Conservation (phyloP, 192 early-diverging fungal genomes). For the Umbelopsis sp. region DNA sequence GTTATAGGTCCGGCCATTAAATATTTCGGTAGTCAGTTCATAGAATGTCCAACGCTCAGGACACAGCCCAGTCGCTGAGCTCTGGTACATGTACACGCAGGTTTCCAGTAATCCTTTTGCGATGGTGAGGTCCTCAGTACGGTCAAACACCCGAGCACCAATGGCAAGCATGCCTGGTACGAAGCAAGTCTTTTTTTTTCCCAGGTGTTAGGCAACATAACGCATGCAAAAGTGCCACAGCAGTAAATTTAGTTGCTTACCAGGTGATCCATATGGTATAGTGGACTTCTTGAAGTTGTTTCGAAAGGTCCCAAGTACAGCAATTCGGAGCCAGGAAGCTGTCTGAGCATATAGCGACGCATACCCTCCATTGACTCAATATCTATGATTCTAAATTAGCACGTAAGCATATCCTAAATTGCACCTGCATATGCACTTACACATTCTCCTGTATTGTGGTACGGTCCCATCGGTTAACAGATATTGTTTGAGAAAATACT, state of each 20-base stretch:
- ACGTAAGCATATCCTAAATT: not conserved
- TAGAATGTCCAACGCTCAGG: constrained; percentile 44
- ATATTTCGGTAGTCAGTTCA: constrained; percentile 6
- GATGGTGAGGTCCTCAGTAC: constrained; percentile 47
- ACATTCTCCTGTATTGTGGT: constrained; percentile 41
- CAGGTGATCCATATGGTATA: constrained; percentile 36
- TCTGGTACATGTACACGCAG: constrained; percentile 50
- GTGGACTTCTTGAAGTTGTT: constrained; percentile 2
- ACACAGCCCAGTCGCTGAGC: constrained; percentile 48
- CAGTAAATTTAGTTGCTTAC: constrained; percentile 14
- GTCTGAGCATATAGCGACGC: constrained; percentile 33
- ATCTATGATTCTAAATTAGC: constrained; percentile 23
- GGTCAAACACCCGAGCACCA: constrained; percentile 50
- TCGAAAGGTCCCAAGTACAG: constrained; percentile 29
- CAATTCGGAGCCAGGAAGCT: constrained; percentile 23
- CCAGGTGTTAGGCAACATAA: not conserved
- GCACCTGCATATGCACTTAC: constrained; percentile 27
- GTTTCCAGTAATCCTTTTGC: constrained; percentile 49
- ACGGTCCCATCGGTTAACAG: constrained; percentile 43
- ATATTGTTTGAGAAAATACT: constrained; percentile 66
- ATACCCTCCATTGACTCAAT: constrained; percentile 36
- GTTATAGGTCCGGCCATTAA: constrained; percentile 21
- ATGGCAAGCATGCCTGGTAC: constrained; percentile 59
- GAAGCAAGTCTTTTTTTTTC: constrained; percentile 52
- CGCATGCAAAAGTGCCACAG: not conserved